Conservation (phyloP, 2,329 filamentous ascomycete species). For the Diaporthe capsici region DNA sequence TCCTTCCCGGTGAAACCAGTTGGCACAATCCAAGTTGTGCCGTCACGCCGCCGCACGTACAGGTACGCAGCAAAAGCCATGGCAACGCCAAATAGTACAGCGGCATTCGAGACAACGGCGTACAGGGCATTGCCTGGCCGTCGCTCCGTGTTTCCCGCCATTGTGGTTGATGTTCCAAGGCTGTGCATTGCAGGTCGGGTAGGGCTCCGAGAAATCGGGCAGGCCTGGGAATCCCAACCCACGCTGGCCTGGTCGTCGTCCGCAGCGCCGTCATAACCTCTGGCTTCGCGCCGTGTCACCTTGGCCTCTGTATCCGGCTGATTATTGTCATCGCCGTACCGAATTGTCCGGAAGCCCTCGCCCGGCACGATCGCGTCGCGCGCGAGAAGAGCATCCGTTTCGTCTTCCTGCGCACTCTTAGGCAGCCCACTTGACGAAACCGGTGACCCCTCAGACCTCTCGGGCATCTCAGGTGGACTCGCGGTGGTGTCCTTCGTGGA, state of each 20-base stretch:
- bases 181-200: neutral
- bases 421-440: neutral
- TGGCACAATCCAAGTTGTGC: neutral
- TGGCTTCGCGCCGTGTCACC: neutral
- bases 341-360: slow-evolving; percentile 38
- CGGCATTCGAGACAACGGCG: slow-evolving; percentile 7
- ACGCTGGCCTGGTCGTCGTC: neutral
- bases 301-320: neutral
- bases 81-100: slow-evolving; percentile 14
- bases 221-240: neutral
- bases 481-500: neutral
- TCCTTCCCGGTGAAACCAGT: neutral
- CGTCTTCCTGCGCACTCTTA: neutral
- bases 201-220: slow-evolving; percentile 9
- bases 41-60: slow-evolving; percentile 19
- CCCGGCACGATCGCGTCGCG: slow-evolving; percentile 33
- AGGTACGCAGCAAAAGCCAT: slow-evolving; percentile 22
- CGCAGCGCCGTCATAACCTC: neutral
- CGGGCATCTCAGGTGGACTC: neutral
- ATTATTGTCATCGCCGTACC: neutral
- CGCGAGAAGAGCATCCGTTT: neutral
- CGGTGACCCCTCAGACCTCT: neutral
- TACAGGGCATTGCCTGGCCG: neutral
- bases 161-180: neutral
- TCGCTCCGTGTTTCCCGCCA: too few species aligned